Evolutionary conservation across 495 filamentous ascomycete species (phyloP), one percentile per base, ranked within the genome.

Genomic region (Aspergillus ostianus): DNA sequence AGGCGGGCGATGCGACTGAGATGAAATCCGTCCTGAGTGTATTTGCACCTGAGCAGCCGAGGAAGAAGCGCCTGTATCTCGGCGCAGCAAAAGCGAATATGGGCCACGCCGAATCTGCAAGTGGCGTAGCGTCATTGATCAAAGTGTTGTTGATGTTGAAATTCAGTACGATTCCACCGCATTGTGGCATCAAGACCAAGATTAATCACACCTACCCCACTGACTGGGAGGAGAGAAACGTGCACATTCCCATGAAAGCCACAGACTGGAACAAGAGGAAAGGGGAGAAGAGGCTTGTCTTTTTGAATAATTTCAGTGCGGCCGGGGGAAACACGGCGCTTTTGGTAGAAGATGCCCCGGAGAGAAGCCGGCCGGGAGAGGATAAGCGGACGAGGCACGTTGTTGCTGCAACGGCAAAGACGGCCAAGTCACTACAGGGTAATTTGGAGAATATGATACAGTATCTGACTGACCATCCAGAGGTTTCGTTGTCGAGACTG

Each of bases 121-220:
- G 93, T 48, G 93, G 93, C 56, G 83, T 94, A 32, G 88, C 89
- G 1, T 85, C 89, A 2, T 78, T 97, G 20, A 80, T 91, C 70
- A 97, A 97, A 73, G 85, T 93, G 2, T 70, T 97, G 51, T 70
- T 96, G 72, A 97, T 97, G 92, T 75, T 97, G 72, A 80, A 88
- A 70, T 88, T 93, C 67, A 89, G 87, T 66, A 80, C 78, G 36
- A 96, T 97, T 51, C 91, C 92, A 6, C 89, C 91, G 8, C 91
- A 94, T 61, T 86, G 90, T 57, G 91, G 91, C n/a, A 93, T 93
- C 78, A 94, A 96, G 76, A 84, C 79, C 9, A 84, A 84, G 72
- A 83, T 94, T 80, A 85, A 96, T 80, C 83, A 89, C 75, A 88
- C 83, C 36, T 94, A 93, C 77, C 90, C 91, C 0, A 84, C 83